Percentiles rank a stretch among this genome's conserved stretches.
Conservation (phyloP, 108 stramenopile species). For the Cylindrotheca fusiformis region DNA sequence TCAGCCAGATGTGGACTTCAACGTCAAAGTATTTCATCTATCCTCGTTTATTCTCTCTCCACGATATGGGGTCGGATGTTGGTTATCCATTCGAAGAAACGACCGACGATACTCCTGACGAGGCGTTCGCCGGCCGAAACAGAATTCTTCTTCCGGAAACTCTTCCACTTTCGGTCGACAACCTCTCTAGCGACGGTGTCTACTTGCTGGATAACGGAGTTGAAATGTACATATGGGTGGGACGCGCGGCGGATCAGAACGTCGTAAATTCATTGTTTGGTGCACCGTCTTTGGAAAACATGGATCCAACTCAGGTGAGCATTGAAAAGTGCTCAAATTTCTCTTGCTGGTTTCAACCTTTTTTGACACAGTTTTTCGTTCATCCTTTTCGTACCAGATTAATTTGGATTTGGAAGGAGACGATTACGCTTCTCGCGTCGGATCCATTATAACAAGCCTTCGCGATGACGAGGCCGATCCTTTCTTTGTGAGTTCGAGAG, state of each 20-base stretch:
- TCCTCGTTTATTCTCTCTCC: constrained; percentile 94
- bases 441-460: constrained; percentile 76
- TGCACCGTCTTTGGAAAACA: constrained; percentile 74
- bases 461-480: constrained; percentile 72
- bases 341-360: not conserved
- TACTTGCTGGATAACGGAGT: constrained; percentile 92
- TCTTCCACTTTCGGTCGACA: constrained; percentile 78
- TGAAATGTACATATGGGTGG: constrained; percentile 96
- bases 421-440: constrained; percentile 73
- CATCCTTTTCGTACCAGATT: constrained; percentile 19
- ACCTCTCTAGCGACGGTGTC: constrained; percentile 80
- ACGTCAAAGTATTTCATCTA: constrained; percentile 81
- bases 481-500: constrained; percentile 43
- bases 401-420: constrained; percentile 52
- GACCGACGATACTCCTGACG: constrained; percentile 30
- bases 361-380: not conserved
- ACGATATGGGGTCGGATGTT: constrained; percentile 82
- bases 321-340: constrained; percentile 6
- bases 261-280: constrained; percentile 87
- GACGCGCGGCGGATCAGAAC: constrained; percentile 74
- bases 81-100: constrained; percentile 49
- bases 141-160: constrained; percentile 74
- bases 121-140: constrained; percentile 60
- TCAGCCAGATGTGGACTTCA: constrained; percentile 82
- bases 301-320: constrained; percentile 56